Evolutionary conservation across 176 grass and related monocot genomes (phyloP).

Genomic region (Triticum turgidum): DNA sequence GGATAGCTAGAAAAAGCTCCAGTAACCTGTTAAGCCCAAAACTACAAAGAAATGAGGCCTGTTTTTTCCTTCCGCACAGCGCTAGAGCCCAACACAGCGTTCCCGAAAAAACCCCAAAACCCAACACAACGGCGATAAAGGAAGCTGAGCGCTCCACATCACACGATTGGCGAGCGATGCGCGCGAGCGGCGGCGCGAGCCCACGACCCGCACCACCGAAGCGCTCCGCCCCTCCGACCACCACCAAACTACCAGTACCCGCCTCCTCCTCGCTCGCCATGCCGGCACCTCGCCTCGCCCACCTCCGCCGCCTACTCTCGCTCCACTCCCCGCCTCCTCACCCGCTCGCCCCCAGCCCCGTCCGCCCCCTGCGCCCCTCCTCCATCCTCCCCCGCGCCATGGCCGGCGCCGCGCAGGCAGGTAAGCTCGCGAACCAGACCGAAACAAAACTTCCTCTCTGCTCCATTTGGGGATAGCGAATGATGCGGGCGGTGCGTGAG

Average conservation of each 20-base stretch:
- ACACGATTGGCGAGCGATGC: slow-evolving; percentile 33
- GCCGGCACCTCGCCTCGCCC: slow-evolving; percentile 28
- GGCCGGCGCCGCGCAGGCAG: slow-evolving; percentile 32
- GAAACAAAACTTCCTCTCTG: background rate
- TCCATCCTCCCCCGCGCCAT: slow-evolving; percentile 35
- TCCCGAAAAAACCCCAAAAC: background rate
- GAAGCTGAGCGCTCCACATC: slow-evolving; percentile 10
- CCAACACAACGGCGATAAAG: slow-evolving; percentile 11
- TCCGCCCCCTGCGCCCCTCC: background rate
- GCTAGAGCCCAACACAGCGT: background rate
- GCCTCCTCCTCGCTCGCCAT: slow-evolving; percentile 32
- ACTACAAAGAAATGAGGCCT: background rate
- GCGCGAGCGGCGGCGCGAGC: slow-evolving; percentile 42
- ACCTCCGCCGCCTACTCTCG: slow-evolving; percentile 35
- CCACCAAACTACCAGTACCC: slow-evolving; percentile 12
- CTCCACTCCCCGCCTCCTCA: slow-evolving; percentile 4
- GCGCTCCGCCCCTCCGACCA: background rate
- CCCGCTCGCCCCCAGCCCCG: background rate
- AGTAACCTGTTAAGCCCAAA: background rate
- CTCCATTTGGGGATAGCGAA: background rate
- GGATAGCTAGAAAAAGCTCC: background rate
- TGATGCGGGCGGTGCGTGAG: background rate
- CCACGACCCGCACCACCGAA: slow-evolving; percentile 23
- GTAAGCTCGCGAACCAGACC: slow-evolving; percentile 1
- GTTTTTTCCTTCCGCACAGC: too few relatives aligned